These are phyloP conservation scores for Gossypium trilobum DNA, from an alignment of 441 rosid species.

Conservation along the genomic window DNA sequence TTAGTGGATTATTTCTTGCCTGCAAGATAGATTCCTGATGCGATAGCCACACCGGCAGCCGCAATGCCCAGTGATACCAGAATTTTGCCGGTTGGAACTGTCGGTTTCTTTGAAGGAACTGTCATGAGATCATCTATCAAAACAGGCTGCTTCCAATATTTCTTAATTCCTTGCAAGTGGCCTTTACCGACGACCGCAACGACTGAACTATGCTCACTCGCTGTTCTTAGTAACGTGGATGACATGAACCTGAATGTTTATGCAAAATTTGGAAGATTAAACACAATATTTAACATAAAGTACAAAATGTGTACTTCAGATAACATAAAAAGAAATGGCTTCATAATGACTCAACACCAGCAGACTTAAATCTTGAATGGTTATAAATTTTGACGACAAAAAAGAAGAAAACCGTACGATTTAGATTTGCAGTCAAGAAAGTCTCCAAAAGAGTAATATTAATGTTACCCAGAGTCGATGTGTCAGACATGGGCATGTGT, in stretches of 20 bases:
- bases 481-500: neutral
- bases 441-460: neutral
- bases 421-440: conserved; percentile 4
- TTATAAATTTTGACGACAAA: neutral
- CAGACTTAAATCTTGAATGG: neutral
- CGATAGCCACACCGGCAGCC: conserved; percentile 64
- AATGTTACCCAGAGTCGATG: neutral
- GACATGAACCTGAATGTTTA: conserved; percentile 61
- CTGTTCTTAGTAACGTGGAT: conserved; percentile 41
- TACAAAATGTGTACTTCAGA: neutral
- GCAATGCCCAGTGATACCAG: conserved; percentile 58
- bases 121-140: conserved; percentile 53
- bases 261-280: conserved; percentile 4
- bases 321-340: neutral
- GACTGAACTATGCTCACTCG: conserved; percentile 57
- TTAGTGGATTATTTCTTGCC: conserved; percentile 29
- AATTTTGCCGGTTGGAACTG: conserved; percentile 38
- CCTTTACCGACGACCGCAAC: conserved; percentile 94
- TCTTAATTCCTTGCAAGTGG: conserved; percentile 76
- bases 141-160: conserved; percentile 73
- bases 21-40: conserved; percentile 52
- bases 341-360: neutral
- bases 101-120: conserved; percentile 45
- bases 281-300: neutral
- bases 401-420: neutral